Evolutionary conservation across 495 filamentous ascomycete species (phyloP).

Genomic region (Geopyxis carbonaria): DNA sequence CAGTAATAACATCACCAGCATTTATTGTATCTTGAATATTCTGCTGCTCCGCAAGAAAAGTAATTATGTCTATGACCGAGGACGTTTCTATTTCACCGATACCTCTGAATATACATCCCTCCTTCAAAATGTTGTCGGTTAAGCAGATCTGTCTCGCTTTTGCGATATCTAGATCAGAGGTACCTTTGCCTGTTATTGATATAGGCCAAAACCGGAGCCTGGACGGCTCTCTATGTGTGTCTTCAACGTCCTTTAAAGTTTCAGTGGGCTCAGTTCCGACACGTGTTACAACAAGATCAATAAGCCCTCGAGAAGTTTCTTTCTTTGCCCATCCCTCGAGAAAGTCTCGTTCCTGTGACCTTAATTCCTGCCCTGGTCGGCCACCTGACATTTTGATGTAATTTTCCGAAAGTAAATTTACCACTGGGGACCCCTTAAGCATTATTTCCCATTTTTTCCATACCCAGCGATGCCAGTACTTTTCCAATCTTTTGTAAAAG

Average conservation of each 20-base stretch:
- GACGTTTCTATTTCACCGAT: conserved; percentile 17
- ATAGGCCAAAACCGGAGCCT: conserved; percentile 20
- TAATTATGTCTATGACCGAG: conserved; percentile 13
- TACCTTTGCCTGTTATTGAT: too few relatives aligned
- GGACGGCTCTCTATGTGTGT: too few relatives aligned
- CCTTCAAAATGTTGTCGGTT: too few relatives aligned
- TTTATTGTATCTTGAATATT: too few relatives aligned
- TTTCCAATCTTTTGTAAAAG: conserved; percentile 48
- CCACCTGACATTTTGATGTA: conserved; percentile 84
- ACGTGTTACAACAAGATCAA: conserved; percentile 72
- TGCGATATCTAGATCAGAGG: too few relatives aligned
- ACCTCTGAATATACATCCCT: conserved; percentile 23
- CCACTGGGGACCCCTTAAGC: conserved; percentile 71
- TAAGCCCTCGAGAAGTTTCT: conserved; percentile 44
- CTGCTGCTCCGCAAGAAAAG: too few relatives aligned
- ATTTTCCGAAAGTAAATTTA: conserved; percentile 45
- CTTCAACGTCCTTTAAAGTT: too few relatives aligned
- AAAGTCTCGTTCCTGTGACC: conserved; percentile 81
- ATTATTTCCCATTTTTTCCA: conserved; percentile 68
- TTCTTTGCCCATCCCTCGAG: conserved; percentile 59
- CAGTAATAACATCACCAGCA: not conserved
- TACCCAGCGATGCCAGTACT: conserved; percentile 70
- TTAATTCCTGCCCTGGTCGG: conserved; percentile 82
- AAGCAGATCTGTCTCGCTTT: too few relatives aligned
- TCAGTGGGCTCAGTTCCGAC: too few relatives aligned